phyloP scores from a whole-genome alignment of 78 protist genomes.

The Guillardia theta region DNA sequence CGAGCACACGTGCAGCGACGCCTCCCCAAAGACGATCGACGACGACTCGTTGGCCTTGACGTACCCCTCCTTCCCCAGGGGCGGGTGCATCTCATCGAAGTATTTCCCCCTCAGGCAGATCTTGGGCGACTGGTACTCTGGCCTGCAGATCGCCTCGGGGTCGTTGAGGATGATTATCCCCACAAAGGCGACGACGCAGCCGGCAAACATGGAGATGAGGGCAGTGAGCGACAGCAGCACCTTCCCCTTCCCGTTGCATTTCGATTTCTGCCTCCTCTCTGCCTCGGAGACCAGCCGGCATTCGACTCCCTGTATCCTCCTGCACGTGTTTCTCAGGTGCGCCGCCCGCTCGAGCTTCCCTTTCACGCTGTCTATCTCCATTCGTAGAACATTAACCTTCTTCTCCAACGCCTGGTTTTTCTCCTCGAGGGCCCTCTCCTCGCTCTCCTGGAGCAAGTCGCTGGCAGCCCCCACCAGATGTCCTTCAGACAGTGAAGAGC shows the following conservation, averaged over 20 bases:
- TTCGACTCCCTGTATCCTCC: background rate
- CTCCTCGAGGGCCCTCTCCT: too few species aligned
- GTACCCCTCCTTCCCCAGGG: background rate
- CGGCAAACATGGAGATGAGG: background rate
- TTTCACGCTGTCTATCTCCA: background rate
- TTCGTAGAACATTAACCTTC: background rate
- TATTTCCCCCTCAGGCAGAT: background rate
- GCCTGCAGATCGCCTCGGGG: background rate
- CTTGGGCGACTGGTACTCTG: background rate
- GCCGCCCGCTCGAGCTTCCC: background rate
- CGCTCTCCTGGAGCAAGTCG: too few species aligned
- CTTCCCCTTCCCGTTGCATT: background rate
- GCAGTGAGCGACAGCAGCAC: background rate
- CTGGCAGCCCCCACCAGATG: too few species aligned
- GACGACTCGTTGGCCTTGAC: background rate
- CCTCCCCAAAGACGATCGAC: background rate
- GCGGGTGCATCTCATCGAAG: background rate
- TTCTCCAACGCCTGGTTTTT: background rate
- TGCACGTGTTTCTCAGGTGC: background rate
- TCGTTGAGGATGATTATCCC: background rate
- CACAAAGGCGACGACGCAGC: background rate
- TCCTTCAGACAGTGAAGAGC: too few species aligned
- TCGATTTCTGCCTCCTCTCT: background rate
- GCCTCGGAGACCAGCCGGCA: too few species aligned
- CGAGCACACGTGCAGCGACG: slow-evolving; percentile 12